Conservation (phyloP, 2,329 filamentous ascomycete species). For the Teratosphaeria zuluensis region DNA sequence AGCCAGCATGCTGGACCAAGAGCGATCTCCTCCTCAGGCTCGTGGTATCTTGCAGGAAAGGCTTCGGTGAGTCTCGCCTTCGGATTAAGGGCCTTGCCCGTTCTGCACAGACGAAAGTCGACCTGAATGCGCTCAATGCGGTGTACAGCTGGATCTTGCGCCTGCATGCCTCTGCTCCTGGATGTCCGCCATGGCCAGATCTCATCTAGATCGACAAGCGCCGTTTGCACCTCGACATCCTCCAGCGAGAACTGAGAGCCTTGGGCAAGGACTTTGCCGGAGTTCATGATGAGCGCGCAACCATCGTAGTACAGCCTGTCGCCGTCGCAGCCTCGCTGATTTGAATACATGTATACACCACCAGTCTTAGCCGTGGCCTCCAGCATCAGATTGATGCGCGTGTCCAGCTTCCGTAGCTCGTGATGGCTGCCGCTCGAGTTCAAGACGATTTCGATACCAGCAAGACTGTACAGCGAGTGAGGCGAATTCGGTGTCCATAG, state of each 20-base stretch:
- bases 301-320: slow-evolving; percentile 55
- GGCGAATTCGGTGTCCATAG: slow-evolving; percentile 52
- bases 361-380: slow-evolving; percentile 56
- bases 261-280: slow-evolving; percentile 55
- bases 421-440: slow-evolving; percentile 63
- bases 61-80: slow-evolving; percentile 34
- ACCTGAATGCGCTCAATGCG: slow-evolving; percentile 39
- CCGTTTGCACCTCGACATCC: slow-evolving; percentile 46
- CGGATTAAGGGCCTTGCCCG: slow-evolving; percentile 4
- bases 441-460: slow-evolving; percentile 51
- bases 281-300: slow-evolving; percentile 53
- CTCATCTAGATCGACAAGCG: slow-evolving; percentile 55
- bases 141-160: slow-evolving; percentile 35
- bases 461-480: slow-evolving; percentile 51
- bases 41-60: slow-evolving; percentile 45
- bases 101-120: slow-evolving; percentile 33
- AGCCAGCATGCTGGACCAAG: slow-evolving; percentile 56
- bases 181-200: slow-evolving; percentile 53
- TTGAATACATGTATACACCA: slow-evolving; percentile 55
- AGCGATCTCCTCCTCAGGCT: slow-evolving; percentile 58
- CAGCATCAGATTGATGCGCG: slow-evolving; percentile 51
- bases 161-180: slow-evolving; percentile 49
- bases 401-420: slow-evolving; percentile 57
- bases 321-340: slow-evolving; percentile 49
- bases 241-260: slow-evolving; percentile 56